A percentile compares a stretch with the other conserved stretches of the same genome.
phyloP scores from a whole-genome alignment of 441 rosid genomes.

The Flueggea neowawraea region DNA sequence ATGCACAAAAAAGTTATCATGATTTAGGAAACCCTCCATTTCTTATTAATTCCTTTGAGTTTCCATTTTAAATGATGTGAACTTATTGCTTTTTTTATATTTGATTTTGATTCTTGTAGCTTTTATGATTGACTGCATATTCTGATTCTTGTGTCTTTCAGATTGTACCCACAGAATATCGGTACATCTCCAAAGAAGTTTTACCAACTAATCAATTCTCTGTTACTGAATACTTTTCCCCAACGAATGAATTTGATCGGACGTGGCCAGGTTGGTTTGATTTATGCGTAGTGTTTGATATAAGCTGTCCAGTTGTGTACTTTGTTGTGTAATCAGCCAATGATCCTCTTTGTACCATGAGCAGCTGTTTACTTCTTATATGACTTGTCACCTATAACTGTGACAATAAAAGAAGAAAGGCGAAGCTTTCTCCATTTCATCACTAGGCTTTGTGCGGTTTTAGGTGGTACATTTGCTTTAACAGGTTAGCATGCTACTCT shows the following conservation, averaged over 20 bases:
- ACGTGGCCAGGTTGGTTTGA: constrained; percentile 88
- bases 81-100: background rate
- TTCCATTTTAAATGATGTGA: background rate
- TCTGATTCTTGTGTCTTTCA: constrained; percentile 26
- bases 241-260: constrained; percentile 61
- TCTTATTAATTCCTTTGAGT: too few species aligned
- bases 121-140: constrained; percentile 3
- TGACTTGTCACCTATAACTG: constrained; percentile 95
- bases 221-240: constrained; percentile 85
- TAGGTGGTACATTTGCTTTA: constrained; percentile 97
- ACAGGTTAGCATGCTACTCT: constrained; percentile 57
- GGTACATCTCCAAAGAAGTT: constrained; percentile 79
- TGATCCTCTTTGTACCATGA: constrained; percentile 11
- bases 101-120: background rate
- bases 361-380: constrained; percentile 96
- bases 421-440: constrained; percentile 92
- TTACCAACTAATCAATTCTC: constrained; percentile 94
- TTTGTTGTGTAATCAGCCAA: background rate
- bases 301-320: too few species aligned
- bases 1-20: too few species aligned
- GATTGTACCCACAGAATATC: constrained; percentile 98
- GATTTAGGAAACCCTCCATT: too few species aligned
- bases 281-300: background rate
- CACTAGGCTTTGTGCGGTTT: constrained; percentile 95
- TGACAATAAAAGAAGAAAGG: constrained; percentile 87